These are phyloP conservation scores for Boehmeria nivea DNA, from an alignment of 306 rosid genomes.

Conservation along the genomic window DNA sequence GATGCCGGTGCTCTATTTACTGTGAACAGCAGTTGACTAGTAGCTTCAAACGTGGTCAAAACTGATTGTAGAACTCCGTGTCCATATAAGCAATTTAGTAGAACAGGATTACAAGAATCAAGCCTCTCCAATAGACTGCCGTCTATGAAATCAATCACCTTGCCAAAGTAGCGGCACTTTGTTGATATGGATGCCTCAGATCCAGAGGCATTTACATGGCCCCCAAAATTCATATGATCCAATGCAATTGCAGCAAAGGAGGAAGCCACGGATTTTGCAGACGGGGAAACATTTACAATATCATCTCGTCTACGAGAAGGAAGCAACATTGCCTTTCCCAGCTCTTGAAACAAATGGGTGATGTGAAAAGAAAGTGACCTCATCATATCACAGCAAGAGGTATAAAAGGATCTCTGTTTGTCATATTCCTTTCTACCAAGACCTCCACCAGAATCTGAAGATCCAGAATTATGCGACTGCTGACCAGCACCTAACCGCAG, in stretches of 20 bases:
- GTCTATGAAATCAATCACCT: constrained; percentile 85
- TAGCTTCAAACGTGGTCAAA: constrained; percentile 94
- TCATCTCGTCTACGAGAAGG: constrained; percentile 97
- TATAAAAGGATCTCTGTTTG: constrained; percentile 62
- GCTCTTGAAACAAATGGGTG: constrained; percentile 90
- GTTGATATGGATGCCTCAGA: constrained; percentile 65
- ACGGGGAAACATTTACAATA: constrained; percentile 59
- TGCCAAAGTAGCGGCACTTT: constrained; percentile 84
- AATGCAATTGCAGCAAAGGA: constrained; percentile 62
- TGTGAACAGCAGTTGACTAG: constrained; percentile 83
- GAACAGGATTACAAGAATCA: constrained; percentile 85
- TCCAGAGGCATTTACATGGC: constrained; percentile 50
- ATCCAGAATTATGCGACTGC: constrained; percentile 43
- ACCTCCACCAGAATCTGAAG: constrained; percentile 47
- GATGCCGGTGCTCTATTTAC: constrained; percentile 70
- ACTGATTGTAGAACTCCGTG: constrained; percentile 81
- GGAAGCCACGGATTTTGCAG: constrained; percentile 84
- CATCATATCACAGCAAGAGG: constrained; percentile 81
- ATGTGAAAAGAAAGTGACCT: constrained; percentile 88
- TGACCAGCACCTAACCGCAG: constrained; percentile 46
- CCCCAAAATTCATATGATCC: constrained; percentile 85
- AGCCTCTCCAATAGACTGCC: constrained; percentile 77
- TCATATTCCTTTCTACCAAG: constrained; percentile 64
- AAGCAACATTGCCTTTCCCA: constrained; percentile 81
- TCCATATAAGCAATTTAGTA: constrained; percentile 85